Conservation (phyloP, 1,284 basidiomycete species). For the Inonotus hispidus region DNA sequence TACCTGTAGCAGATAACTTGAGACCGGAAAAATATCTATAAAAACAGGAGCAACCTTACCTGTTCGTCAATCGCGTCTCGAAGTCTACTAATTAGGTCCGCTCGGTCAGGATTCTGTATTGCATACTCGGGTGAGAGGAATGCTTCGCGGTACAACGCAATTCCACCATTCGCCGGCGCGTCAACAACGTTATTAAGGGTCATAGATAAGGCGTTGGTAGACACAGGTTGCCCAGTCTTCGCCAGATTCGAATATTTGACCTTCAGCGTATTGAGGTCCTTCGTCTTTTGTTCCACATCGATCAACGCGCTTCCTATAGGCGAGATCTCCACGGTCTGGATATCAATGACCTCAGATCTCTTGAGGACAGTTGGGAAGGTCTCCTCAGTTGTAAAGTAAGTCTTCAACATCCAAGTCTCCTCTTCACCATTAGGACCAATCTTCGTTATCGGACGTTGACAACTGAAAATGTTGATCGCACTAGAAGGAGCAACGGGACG, state of each 20-base stretch:
- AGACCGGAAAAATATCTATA: neutral
- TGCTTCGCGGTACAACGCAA: slow-evolving; percentile 69
- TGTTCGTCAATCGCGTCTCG: slow-evolving; percentile 77
- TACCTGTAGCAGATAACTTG: slow-evolving; percentile 42
- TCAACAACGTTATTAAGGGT: slow-evolving; percentile 86
- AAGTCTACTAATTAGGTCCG: slow-evolving; percentile 65
- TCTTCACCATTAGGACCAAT: slow-evolving; percentile 55
- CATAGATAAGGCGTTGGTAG: slow-evolving; percentile 85
- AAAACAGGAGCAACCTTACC: slow-evolving; percentile 39
- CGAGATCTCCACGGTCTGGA: slow-evolving; percentile 74
- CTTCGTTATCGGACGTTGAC: slow-evolving; percentile 64
- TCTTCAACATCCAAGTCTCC: slow-evolving; percentile 87
- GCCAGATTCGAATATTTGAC: slow-evolving; percentile 71
- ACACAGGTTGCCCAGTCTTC: slow-evolving; percentile 66
- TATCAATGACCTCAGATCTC: slow-evolving; percentile 82
- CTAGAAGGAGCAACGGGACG: slow-evolving; percentile 34
- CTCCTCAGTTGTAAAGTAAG: slow-evolving; percentile 81
- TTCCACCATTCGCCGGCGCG: slow-evolving; percentile 70
- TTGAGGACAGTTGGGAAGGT: slow-evolving; percentile 89
- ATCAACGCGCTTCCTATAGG: slow-evolving; percentile 82
- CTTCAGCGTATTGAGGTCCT: slow-evolving; percentile 68
- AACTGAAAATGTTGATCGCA: slow-evolving; percentile 78
- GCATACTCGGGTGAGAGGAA: slow-evolving; percentile 77
- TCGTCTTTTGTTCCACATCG: slow-evolving; percentile 75
- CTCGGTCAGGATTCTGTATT: slow-evolving; percentile 63